Conservation (phyloP, 148 eudicot species). For the Camellia japonica region DNA sequence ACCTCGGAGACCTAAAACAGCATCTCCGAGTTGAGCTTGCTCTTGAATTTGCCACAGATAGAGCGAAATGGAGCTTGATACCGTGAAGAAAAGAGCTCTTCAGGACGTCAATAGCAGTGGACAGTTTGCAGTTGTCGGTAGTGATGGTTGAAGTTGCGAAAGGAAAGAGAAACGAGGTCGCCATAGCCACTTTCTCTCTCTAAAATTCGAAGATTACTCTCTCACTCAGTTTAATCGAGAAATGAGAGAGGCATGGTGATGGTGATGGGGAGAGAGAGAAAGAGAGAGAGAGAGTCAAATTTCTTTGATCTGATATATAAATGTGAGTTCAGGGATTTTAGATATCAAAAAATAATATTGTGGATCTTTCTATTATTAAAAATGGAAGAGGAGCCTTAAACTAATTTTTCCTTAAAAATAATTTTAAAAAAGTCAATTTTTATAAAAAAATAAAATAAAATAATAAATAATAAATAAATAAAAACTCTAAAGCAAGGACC, state of each 20-base stretch:
- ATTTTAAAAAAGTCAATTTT: too few relatives aligned
- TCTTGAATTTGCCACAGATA: slow-evolving; percentile 24
- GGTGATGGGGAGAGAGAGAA: background rate
- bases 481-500: too few relatives aligned
- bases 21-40: slow-evolving; percentile 24
- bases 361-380: too few relatives aligned
- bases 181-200: slow-evolving; percentile 35
- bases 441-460: too few relatives aligned
- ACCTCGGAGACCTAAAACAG: slow-evolving; percentile 42
- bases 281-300: too few relatives aligned
- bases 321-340: too few relatives aligned
- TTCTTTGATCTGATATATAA: too few relatives aligned
- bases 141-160: slow-evolving; percentile 23
- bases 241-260: background rate
- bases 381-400: too few relatives aligned
- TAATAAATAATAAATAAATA: too few relatives aligned
- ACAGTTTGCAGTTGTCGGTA: slow-evolving; percentile 24
- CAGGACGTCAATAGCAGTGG: slow-evolving; percentile 19
- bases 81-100: slow-evolving; percentile 39
- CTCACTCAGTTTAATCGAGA: too few relatives aligned
- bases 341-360: too few relatives aligned
- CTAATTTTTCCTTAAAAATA: too few relatives aligned
- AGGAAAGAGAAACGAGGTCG: slow-evolving; percentile 54
- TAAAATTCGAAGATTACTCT: background rate
- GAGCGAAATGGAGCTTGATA: slow-evolving; percentile 27